Evolutionary conservation across 2,329 filamentous ascomycete species (phyloP).

Genomic region (Cladosporium sp.): DNA sequence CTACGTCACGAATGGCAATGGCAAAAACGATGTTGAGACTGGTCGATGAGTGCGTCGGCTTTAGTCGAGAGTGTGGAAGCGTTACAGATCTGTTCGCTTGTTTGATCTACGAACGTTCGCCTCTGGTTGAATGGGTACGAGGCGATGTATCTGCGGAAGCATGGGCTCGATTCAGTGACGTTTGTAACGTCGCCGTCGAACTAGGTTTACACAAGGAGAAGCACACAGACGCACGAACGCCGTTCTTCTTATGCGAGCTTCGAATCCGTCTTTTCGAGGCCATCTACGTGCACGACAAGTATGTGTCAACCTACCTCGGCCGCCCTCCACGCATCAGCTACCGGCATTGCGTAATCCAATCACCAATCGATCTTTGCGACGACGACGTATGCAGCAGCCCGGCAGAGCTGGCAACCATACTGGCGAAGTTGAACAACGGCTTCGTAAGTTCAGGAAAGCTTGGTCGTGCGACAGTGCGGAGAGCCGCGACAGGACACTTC

Average conservation of each 20-base stretch:
- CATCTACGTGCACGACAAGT: conserved; percentile 37
- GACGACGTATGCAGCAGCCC: conserved; percentile 50
- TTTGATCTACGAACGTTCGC: conserved; percentile 37
- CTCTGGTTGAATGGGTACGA: conserved; percentile 36
- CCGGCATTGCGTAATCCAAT: conserved; percentile 56
- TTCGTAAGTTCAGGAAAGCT: conserved; percentile 54
- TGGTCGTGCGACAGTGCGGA: conserved; percentile 48
- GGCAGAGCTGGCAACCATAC: conserved; percentile 42
- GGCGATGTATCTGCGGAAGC: conserved; percentile 36
- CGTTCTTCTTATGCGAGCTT: conserved; percentile 38
- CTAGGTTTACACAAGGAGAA: conserved; percentile 41
- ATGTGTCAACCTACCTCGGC: conserved; percentile 40
- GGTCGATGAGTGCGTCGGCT: conserved; percentile 37
- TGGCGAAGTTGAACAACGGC: conserved; percentile 52
- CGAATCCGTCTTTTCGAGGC: conserved; percentile 37
- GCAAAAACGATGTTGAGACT: conserved; percentile 43
- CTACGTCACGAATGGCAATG: conserved; percentile 49
- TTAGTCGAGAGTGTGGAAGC: conserved; percentile 39
- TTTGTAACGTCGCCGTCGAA: conserved; percentile 38
- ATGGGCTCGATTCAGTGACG: conserved; percentile 39
- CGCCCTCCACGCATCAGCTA: conserved; percentile 53
- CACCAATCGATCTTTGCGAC: conserved; percentile 58
- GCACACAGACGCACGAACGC: conserved; percentile 32
- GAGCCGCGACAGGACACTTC: conserved; percentile 52
- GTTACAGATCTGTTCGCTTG: conserved; percentile 37